Percentiles rank a stretch among this genome's conserved stretches.
Evolutionary conservation across 2,329 filamentous ascomycete genomes (phyloP).

Genomic region (Sporothrix protearum): DNA sequence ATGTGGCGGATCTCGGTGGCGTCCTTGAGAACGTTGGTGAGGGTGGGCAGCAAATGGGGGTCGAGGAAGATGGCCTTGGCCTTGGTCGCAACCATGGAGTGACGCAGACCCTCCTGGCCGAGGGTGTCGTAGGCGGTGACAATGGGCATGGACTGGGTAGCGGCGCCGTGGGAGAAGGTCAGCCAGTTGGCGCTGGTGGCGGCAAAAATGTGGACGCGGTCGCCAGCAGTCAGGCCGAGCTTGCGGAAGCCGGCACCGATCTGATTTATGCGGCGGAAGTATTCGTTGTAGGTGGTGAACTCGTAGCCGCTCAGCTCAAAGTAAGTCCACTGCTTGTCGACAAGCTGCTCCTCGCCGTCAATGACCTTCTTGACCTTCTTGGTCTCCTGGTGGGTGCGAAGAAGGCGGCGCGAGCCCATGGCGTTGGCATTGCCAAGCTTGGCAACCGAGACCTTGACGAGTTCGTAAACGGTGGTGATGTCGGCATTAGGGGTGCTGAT

Average conservation of each 20-base stretch:
- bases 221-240: constrained; percentile 64
- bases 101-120: constrained; percentile 69
- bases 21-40: constrained; percentile 52
- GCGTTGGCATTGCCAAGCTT: constrained; percentile 63
- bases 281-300: constrained; percentile 74
- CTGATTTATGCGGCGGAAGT: constrained; percentile 65
- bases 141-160: constrained; percentile 75
- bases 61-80: constrained; percentile 72
- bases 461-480: constrained; percentile 71
- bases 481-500: constrained; percentile 58
- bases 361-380: constrained; percentile 89
- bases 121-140: constrained; percentile 83
- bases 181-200: constrained; percentile 62
- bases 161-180: constrained; percentile 48
- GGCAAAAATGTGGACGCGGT: constrained; percentile 75
- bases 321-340: constrained; percentile 84
- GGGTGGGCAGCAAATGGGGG: constrained; percentile 61
- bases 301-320: constrained; percentile 78
- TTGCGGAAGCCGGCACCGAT: constrained; percentile 68
- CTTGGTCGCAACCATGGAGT: constrained; percentile 69
- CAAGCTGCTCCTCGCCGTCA: constrained; percentile 72
- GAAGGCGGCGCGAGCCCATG: constrained; percentile 66
- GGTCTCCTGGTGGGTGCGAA: constrained; percentile 75
- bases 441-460: constrained; percentile 63
- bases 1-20: constrained; percentile 50